Conservation (phyloP, 1,139 yeast species). For the Saccharomyces pastorianus region DNA sequence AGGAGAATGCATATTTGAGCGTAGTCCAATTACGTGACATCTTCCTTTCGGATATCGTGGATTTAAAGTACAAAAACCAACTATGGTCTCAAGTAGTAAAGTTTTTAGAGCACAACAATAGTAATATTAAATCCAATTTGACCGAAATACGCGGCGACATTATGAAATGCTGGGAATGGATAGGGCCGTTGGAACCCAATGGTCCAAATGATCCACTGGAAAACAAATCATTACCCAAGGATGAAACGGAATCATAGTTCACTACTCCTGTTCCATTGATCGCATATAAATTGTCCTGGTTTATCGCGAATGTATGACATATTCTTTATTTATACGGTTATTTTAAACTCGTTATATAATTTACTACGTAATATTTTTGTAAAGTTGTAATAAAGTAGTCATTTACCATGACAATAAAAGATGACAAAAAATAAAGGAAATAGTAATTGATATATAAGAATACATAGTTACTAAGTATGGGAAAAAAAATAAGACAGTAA, state of each 20-base stretch:
- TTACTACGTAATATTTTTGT: neutral
- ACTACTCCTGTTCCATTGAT: neutral
- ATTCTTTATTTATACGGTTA: too few species aligned
- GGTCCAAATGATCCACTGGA: neutral
- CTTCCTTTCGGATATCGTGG: conserved; percentile 39
- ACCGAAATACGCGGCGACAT: conserved; percentile 79
- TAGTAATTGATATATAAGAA: neutral
- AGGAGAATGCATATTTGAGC: conserved; percentile 43
- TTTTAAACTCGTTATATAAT: neutral
- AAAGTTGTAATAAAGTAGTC: neutral
- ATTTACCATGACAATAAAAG: too few species aligned
- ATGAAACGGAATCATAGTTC: neutral
- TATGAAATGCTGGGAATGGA: conserved; percentile 88
- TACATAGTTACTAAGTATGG: neutral
- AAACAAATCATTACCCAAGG: neutral
- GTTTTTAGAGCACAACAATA: conserved; percentile 52
- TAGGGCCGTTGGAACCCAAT: conserved; percentile 34
- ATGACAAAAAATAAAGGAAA: neutral
- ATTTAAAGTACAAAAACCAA: conserved; percentile 40
- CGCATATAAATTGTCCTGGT: too few species aligned
- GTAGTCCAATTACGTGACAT: conserved; percentile 72
- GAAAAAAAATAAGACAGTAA: neutral
- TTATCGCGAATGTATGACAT: too few species aligned
- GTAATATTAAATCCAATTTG: conserved; percentile 27
- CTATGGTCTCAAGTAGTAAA: conserved; percentile 57